Base-by-base conservation (phyloP, 495 filamentous ascomycete genomes). In the Trichoderma parareesei region DNA sequence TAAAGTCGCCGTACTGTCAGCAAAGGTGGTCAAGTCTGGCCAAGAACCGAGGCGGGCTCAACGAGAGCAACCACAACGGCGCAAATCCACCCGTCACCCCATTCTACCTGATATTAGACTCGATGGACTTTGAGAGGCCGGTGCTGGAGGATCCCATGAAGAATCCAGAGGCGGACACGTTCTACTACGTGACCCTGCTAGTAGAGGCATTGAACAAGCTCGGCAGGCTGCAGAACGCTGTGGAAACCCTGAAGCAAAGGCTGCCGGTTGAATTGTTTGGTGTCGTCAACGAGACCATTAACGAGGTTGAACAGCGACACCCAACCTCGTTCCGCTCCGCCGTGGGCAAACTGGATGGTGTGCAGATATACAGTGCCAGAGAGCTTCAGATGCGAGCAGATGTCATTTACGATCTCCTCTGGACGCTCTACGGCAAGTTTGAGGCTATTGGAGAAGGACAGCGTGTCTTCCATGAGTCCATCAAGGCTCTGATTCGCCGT, bases 371-470 rank as follows among this genome's bases (percentile, higher is more conserved):
- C 61, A 87, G 85, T 16, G 83, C 82, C 20, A 81, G 87, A 35
- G 83, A 88, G 61, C 88, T 87, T 18, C 86, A 88, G 64, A 84
- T 89, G 70, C 84, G 89, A 7, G 90, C 87, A 18, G 87, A 88
- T 69, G 88, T 96, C 27, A 85, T 99, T 42, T 87, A 91, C 63
- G 94, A 99, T 70, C 84, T 96, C 42, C 78, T 99, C 8, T 92
- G 86, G 86, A 93, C 92, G 2, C 76, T 99, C 0, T 99, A 96
- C 75, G 91, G 93, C 16, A 96, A 97, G 68, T 96, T 99, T 70
- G 94, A 97, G 72, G 87, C 95, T 16, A 97, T 99, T 67, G 92
- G 92, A 14, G 94, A 99, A 74, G 89, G 94, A 14, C 95, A 99
- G 70, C 88, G 94, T 60, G 90, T 96, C 2, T 82, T 98, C 61